Percentiles rank a stretch among this genome's conserved stretches.
Conservation (phyloP, 345 rosid species). For the Sisymbrium irio region DNA sequence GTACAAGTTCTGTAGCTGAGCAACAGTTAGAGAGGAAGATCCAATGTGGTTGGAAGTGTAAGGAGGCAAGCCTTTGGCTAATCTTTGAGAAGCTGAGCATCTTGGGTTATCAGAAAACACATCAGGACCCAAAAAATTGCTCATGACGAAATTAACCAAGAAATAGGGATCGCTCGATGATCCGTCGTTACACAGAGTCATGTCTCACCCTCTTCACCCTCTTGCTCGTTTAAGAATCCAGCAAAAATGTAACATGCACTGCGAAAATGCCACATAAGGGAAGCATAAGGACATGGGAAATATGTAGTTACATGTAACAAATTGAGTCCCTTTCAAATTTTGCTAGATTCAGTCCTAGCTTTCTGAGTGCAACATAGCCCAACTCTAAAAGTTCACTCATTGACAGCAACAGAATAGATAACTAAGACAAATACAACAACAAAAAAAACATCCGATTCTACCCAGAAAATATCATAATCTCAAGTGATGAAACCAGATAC, state of each 20-base stretch:
- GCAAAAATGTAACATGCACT: neutral
- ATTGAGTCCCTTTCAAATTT: neutral
- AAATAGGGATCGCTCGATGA: constrained; percentile 42
- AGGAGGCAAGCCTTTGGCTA: constrained; percentile 45
- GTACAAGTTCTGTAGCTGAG: constrained; percentile 52
- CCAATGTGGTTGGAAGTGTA: constrained; percentile 53
- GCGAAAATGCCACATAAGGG: constrained; percentile 9
- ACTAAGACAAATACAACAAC: neutral
- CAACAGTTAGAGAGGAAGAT: constrained; percentile 43
- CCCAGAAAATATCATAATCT: constrained; percentile 12
- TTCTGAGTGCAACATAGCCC: neutral
- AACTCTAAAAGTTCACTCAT: neutral
- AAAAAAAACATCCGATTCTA: neutral
- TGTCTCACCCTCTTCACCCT: constrained; percentile 10
- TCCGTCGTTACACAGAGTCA: constrained; percentile 23
- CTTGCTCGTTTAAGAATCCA: neutral
- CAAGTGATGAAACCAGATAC: neutral
- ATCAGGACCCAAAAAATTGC: constrained; percentile 66
- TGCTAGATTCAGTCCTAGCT: neutral
- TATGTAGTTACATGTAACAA: neutral
- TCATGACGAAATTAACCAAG: constrained; percentile 57
- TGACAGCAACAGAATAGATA: neutral
- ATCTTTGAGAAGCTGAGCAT: constrained; percentile 51
- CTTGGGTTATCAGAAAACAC: constrained; percentile 60
- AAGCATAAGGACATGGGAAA: constrained; percentile 19